Evolutionary conservation across 148 eudicot species (phyloP).

Genomic region (Pouteria glomerata): DNA sequence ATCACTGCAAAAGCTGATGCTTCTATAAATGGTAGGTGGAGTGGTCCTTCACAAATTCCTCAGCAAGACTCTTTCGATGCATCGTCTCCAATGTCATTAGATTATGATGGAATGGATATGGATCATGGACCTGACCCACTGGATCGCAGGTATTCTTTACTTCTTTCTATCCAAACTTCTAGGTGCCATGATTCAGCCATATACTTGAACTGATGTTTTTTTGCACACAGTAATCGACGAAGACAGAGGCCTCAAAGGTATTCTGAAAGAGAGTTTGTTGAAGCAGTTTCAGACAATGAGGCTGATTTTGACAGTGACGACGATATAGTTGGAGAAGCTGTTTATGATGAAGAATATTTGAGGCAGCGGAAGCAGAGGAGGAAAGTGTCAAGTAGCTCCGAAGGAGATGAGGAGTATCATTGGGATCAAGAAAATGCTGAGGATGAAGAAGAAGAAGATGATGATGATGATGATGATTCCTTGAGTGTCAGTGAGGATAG

Average conservation of each 20-base stretch:
- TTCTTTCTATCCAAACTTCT: background rate
- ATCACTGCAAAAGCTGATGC: conserved; percentile 27
- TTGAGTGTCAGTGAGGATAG: conserved; percentile 60
- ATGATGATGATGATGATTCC: conserved; percentile 35
- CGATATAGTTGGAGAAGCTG: conserved; percentile 92
- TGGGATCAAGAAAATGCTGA: conserved; percentile 71
- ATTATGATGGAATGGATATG: conserved; percentile 47
- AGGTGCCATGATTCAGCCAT: background rate
- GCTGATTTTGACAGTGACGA: conserved; percentile 63
- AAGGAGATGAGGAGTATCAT: conserved; percentile 75
- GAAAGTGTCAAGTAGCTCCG: conserved; percentile 59
- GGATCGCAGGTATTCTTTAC: conserved; percentile 53
- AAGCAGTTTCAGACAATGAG: conserved; percentile 58
- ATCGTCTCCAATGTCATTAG: conserved; percentile 43
- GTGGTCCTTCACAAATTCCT: conserved; percentile 39
- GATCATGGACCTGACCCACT: conserved; percentile 36
- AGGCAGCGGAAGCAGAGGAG: conserved; percentile 43
- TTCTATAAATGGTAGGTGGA: conserved; percentile 47
- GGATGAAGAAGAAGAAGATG: conserved; percentile 48
- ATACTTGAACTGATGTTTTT: conserved; percentile 8
- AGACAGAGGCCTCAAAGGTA: conserved; percentile 74
- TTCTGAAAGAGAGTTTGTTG: conserved; percentile 59
- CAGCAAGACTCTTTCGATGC: conserved; percentile 37
- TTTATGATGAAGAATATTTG: conserved; percentile 69
- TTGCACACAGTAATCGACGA: conserved; percentile 47